phyloP scores from a whole-genome alignment of 164 flowering plant species.

The Sedum album region DNA sequence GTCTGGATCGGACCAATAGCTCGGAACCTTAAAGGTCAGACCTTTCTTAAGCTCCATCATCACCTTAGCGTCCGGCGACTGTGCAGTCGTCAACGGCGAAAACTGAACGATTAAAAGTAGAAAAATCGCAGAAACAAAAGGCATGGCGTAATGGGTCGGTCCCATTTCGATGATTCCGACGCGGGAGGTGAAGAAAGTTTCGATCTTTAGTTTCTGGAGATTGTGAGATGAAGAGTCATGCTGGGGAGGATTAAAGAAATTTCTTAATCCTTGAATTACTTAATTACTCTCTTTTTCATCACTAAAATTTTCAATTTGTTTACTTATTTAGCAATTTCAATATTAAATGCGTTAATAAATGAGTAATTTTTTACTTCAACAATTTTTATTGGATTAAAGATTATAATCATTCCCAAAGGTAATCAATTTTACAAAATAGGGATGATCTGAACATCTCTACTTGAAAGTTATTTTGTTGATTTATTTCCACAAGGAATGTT shows the following conservation, averaged over 20 bases:
- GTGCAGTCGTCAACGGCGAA: not conserved
- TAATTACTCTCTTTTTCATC: not conserved
- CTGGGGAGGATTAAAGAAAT: no score
- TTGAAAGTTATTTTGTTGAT: no score
- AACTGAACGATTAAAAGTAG: not conserved
- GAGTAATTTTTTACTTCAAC: no score
- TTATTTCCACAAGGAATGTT: no score
- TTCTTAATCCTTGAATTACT: not conserved
- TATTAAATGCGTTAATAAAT: no score
- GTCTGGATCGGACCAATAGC: conserved; percentile 36
- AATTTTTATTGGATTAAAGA: no score
- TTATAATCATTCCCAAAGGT: no score
- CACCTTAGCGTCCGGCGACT: conserved; percentile 3
- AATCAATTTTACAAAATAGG: no score
- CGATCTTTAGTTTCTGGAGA: not conserved
- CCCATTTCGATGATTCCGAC: not conserved
- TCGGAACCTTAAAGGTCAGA: conserved; percentile 10
- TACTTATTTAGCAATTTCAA: no score
- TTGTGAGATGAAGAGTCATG: not conserved
- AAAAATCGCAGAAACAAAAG: not conserved
- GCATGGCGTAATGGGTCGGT: not conserved
- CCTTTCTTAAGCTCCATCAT: conserved; percentile 16
- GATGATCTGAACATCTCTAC: no score
- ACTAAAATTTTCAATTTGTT: not conserved
- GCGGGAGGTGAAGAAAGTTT: not conserved